A percentile compares a stretch with the other conserved stretches of the same genome.
Evolutionary conservation across 2,329 filamentous ascomycete genomes (phyloP).

Genomic region (Fusarium nanum): DNA sequence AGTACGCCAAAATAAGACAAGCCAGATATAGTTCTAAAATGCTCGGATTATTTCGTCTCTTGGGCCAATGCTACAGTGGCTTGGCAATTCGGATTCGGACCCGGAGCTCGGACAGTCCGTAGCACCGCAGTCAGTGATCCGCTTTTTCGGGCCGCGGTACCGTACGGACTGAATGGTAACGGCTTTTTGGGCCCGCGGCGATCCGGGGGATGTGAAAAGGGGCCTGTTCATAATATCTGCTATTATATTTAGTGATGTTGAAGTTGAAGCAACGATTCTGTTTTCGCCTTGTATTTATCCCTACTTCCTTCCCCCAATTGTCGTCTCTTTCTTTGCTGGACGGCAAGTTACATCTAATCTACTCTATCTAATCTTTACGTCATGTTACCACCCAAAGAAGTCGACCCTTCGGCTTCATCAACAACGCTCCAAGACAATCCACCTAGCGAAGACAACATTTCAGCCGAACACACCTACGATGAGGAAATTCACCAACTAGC

Average conservation of each 20-base stretch:
- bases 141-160: constrained; percentile 7
- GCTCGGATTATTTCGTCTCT: neutral
- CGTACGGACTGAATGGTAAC: neutral
- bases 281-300: neutral
- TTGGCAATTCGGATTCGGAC: neutral
- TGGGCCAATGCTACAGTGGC: neutral
- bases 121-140: neutral
- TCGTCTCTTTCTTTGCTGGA: neutral
- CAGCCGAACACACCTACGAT: neutral
- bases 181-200: neutral
- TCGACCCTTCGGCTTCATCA: constrained; percentile 1
- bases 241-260: neutral
- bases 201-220: neutral
- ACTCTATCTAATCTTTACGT: neutral
- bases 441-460: neutral
- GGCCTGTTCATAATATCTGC: neutral
- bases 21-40: neutral
- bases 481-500: constrained; percentile 26
- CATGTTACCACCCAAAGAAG: neutral
- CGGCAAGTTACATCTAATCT: neutral
- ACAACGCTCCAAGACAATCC: neutral
- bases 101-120: constrained; percentile 24
- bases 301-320: neutral
- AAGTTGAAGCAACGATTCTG: fast-evolving
- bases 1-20: too few species aligned